Evolutionary conservation across 2,329 filamentous ascomycete species (phyloP).

Genomic region (Hypomyces rosellus): DNA sequence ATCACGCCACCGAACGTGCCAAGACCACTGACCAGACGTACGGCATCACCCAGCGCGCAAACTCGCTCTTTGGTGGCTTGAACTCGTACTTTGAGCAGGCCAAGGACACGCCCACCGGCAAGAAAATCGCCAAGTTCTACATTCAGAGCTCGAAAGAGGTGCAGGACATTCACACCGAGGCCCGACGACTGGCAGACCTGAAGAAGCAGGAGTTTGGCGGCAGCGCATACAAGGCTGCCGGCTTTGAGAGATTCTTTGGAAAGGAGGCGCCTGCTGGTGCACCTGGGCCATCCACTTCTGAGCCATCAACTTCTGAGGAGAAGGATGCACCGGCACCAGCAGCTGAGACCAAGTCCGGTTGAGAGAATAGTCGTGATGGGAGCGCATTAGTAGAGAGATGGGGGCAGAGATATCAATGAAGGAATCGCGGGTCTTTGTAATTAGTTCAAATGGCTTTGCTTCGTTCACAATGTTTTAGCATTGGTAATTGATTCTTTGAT

Average conservation of each 20-base stretch:
- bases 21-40: slow-evolving; percentile 79
- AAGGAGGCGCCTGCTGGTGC: slow-evolving; percentile 34
- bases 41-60: slow-evolving; percentile 69
- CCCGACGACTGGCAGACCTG: slow-evolving; percentile 76
- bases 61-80: slow-evolving; percentile 57
- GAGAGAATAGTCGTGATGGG: slow-evolving; percentile 14
- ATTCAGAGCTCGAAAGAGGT: slow-evolving; percentile 79
- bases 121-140: slow-evolving; percentile 86
- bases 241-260: slow-evolving; percentile 52
- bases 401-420: too few species aligned
- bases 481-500: neutral
- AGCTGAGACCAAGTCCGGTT: slow-evolving; percentile 8
- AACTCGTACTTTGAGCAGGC: slow-evolving; percentile 95
- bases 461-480: neutral
- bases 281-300: neutral
- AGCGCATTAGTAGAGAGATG: slow-evolving; percentile 12
- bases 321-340: slow-evolving; percentile 3
- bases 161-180: slow-evolving; percentile 88
- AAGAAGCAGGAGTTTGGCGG: slow-evolving; percentile 64
- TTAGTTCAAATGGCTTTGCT: neutral
- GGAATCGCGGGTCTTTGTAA: slow-evolving; percentile 5
- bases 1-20: slow-evolving; percentile 81
- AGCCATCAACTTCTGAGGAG: slow-evolving; percentile 8
- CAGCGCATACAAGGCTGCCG: slow-evolving; percentile 53
- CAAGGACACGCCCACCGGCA: slow-evolving; percentile 75